These are phyloP conservation scores for Yamadazyma conglobata DNA, from an alignment of 1,139 yeast species.

Conservation along the genomic window DNA sequence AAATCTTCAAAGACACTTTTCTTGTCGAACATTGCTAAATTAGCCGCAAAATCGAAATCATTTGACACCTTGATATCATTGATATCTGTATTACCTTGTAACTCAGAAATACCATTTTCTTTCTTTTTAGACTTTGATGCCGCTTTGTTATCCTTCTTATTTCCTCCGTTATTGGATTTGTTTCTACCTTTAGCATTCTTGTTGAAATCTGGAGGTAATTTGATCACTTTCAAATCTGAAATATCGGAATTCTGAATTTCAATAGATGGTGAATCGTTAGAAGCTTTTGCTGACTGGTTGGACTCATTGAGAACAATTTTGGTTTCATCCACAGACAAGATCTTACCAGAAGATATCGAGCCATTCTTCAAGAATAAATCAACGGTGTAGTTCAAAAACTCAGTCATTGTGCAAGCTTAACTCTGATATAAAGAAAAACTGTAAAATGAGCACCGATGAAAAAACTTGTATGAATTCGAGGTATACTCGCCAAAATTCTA, in stretches of 20 bases:
- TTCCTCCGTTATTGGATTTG: conserved; percentile 11
- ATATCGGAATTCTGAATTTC: conserved; percentile 33
- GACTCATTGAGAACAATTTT: conserved; percentile 38
- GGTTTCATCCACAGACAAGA: conserved; percentile 40
- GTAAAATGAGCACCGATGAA: no score
- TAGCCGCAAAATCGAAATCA: conserved; percentile 87
- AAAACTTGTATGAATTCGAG: no score
- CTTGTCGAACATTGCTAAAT: conserved; percentile 81
- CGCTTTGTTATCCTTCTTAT: conserved; percentile 11
- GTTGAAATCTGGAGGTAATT: conserved; percentile 38
- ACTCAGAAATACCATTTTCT: conserved; percentile 3
- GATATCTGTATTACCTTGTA: conserved; percentile 1
- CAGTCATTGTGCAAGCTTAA: conserved; percentile 21
- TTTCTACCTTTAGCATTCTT: conserved; percentile 14
- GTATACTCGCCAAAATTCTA: no score
- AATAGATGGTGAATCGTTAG: conserved; percentile 18
- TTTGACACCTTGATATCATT: conserved; percentile 7
- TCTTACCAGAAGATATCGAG: conserved; percentile 42
- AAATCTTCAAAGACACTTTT: conserved; percentile 75
- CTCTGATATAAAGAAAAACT: not conserved
- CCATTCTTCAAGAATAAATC: conserved; percentile 48
- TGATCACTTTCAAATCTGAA: conserved; percentile 48
- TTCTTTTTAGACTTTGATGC: conserved; percentile 4
- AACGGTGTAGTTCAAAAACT: conserved; percentile 55
- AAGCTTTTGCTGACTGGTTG: conserved; percentile 18